phyloP scores from a whole-genome alignment of 176 grass and related monocot genomes.

The Triticum timopheevii region DNA sequence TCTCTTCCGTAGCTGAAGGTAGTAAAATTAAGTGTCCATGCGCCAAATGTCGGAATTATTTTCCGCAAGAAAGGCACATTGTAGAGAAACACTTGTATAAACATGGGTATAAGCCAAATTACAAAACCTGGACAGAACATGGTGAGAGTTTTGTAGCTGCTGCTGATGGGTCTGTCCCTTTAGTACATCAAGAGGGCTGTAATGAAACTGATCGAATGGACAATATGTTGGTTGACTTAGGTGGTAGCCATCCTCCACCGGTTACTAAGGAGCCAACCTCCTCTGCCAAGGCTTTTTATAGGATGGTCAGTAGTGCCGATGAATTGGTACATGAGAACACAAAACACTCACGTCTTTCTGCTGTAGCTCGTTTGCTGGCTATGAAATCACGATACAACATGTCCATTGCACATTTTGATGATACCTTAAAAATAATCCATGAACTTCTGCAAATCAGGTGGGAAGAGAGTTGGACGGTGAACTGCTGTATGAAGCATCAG shows the following conservation, averaged over 20 bases:
- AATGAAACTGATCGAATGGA: too few relatives aligned
- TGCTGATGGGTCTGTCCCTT: background rate
- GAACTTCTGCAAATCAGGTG: background rate
- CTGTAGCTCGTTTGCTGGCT: too few relatives aligned
- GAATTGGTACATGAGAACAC: too few relatives aligned
- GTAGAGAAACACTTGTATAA: background rate
- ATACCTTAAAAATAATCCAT: background rate
- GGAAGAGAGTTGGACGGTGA: too few relatives aligned
- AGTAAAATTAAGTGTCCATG: background rate
- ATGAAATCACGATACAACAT: background rate
- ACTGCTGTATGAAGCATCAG: too few relatives aligned
- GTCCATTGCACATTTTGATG: background rate
- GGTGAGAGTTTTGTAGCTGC: background rate
- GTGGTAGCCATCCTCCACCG: too few relatives aligned
- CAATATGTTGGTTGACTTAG: too few relatives aligned
- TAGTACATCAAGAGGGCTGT: background rate
- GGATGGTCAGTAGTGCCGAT: too few relatives aligned
- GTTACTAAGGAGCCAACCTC: too few relatives aligned
- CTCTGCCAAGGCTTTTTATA: too few relatives aligned
- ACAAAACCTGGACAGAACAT: background rate
- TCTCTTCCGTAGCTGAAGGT: background rate
- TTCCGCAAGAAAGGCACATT: background rate
- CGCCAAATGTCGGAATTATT: background rate
- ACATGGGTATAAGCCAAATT: background rate
- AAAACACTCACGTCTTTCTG: too few relatives aligned